Evolutionary conservation across 176 grass and related monocot genomes (phyloP), one percentile per base, ranked within the genome.

Genomic region (Musa troglodytarum): DNA sequence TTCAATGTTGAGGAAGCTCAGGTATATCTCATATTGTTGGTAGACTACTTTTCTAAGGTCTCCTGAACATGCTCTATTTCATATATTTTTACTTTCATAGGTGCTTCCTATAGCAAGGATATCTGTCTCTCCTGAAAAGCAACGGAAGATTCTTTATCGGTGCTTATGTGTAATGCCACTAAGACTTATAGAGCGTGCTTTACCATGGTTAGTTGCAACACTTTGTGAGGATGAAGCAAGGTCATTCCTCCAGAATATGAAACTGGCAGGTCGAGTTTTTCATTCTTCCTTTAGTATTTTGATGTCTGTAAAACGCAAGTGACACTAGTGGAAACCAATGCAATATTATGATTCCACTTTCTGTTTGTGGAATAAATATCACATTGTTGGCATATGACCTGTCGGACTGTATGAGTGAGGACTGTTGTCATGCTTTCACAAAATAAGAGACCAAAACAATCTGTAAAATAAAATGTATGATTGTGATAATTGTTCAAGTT

Each of bases 171-270:
- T 91, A 43, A 96, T 96, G 88, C 92, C 92, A 1, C 64, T 96
- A 68, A 96, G 86, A 64, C 74, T 96, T 73, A 53, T 96, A 83
- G 92, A 96, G 55, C 58, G 28, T 26, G 77, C 81, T 76, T 80
- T 96, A 90, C 92, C 92, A 73, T 96, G 92, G 92, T 80, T 91
- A 49, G 69, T 86, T 52, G 81, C 71, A 3, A 91, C 86, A 50
- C 66, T 96, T 63, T 81, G 83, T 65, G 83, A 86, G 69, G 22
- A 67, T 63, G 88, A 88, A 72, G 86, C 74, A 63, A 81, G 52
- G 14, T 86, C 80, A 28, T 96, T 96, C 76, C 85, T 96, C 86
- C 92, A 86, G 74, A 96, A 91, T 73, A 88, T 96, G 86, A 83
- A 28, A 52, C 54, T 88, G 56, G 86, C 79, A 96, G 88, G 88